Conservation (phyloP, 2,329 filamentous ascomycete genomes). For the Calonectria pseudoreteaudii region DNA sequence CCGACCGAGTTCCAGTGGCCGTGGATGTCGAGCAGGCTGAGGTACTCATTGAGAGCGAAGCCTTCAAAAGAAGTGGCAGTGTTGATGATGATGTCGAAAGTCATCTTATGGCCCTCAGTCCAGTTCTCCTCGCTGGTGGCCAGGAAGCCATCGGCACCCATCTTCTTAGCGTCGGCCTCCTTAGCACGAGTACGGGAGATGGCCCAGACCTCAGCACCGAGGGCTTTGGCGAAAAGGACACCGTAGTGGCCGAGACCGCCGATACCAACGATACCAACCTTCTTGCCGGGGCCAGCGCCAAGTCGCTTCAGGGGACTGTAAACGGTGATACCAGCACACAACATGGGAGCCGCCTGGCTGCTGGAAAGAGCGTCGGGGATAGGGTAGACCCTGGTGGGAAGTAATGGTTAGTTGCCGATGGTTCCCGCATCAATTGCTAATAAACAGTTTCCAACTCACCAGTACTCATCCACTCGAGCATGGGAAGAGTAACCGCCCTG, state of each 20-base stretch:
- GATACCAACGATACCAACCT: slow-evolving; percentile 80
- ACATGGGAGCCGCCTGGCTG: slow-evolving; percentile 78
- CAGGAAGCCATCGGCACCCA: slow-evolving; percentile 72
- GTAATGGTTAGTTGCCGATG: slow-evolving; percentile 14
- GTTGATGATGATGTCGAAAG: slow-evolving; percentile 83
- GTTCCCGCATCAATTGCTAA: neutral
- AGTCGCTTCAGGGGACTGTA: slow-evolving; percentile 83
- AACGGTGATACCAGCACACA: slow-evolving; percentile 86
- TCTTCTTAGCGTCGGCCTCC: slow-evolving; percentile 67
- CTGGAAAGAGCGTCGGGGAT: slow-evolving; percentile 79
- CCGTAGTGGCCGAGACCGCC: slow-evolving; percentile 80
- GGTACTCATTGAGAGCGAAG: slow-evolving; percentile 78
- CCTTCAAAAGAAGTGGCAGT: slow-evolving; percentile 76
- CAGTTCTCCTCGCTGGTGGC: slow-evolving; percentile 69
- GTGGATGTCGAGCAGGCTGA: slow-evolving; percentile 84
- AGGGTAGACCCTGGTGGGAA: slow-evolving; percentile 67
- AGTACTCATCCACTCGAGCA: slow-evolving; percentile 54
- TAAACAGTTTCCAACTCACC: slow-evolving; percentile 48
- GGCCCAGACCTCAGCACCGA: slow-evolving; percentile 72
- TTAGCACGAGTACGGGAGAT: slow-evolving; percentile 71
- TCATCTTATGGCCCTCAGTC: slow-evolving; percentile 68
- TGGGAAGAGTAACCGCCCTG: slow-evolving; percentile 67
- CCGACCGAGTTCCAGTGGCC: slow-evolving; percentile 85
- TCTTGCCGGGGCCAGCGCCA: slow-evolving; percentile 81
- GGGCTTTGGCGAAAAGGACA: slow-evolving; percentile 75